Base-by-base conservation (phyloP, 306 rosid genomes). In the Lotus japonicus region DNA sequence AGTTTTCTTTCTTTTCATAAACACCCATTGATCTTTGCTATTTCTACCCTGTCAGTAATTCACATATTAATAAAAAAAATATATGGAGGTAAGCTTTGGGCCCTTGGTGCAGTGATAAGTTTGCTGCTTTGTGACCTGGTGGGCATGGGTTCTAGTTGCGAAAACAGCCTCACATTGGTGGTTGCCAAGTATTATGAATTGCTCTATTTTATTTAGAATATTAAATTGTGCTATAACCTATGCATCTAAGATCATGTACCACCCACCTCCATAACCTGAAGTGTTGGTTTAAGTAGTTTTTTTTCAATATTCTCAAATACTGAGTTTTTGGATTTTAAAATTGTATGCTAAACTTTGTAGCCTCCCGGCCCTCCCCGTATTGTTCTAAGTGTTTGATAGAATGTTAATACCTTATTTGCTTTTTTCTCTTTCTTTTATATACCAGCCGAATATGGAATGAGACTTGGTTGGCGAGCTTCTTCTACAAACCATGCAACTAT, bases 381-480 rank as follows among this genome's bases (percentile, higher is more conserved):
- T 62, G 51, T 58, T 58, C 35, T 11, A 21, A 77, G 23, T 49
- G 52, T 52, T 46, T 28, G 42, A 18, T 73, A 28, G 49, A 33
- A 58, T 65, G 31, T 48, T 63, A 19, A 38, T 67, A 39, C 13
- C 58, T 14, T 11, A 7, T 58, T 55, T 59, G 4, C 5, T 11
- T 71, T 54, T 68, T 44, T 43, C 45, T 18, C 28, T 70, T 16
- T 58, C 39, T 66, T 66, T 45, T 61, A 21, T 79, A 51, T 33
- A 74, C 72, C 82, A 90, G 99, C 68, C 97, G 97, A 72, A 94
- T 94, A 68, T 94, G 99, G 97, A 94, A 94, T 2, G 99, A 94
- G 84, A 86, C 95, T 66, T 94, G 96, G 99, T 73, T 94, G 84
- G 74, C 96, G n/a, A 85, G 84, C 80, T 94, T 94, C 88, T 94